Evolutionary conservation across 768 basidiomycete species (phyloP), one percentile per base, ranked within the genome.

Genomic region (Suillus placidus): DNA sequence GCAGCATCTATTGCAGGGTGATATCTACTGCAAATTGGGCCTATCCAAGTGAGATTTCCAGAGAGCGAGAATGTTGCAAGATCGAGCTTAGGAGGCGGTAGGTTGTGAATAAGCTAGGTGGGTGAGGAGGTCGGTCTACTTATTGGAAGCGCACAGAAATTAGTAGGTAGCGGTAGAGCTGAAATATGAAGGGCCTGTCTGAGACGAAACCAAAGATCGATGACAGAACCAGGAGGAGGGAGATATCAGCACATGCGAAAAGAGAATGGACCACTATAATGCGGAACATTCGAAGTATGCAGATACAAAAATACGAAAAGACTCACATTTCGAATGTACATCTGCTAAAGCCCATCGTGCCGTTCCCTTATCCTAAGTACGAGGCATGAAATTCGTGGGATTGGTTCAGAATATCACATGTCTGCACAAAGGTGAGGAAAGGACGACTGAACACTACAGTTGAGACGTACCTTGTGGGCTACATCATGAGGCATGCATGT

Each of bases 81-180:
- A 51, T 77, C 71, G 20, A 69, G 71, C 2, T 65, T 55, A 2
- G 69, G 65, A 60, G 80, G 66, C 12, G 73, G 66, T 6, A 78
- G 67, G 20, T 74, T 55, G 12, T 76, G 67, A n/a, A n/a, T n/a
- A n/a, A n/a, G n/a, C n/a, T n/a, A 79, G 69, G 30, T 79, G 73
- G 42, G 68, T 69, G 0, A 77, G 75, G 18, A 80, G 68, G 66
- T 80, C 79, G 14, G 80, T 78, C 78, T 26, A 26, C 26, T 26
- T 76, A 20, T 49, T 9, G 47, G 40, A 40, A 40, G 40, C 13
- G 6, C 13, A 4, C 13, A 0, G 12, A 14, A 40, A 40, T 40
- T 40, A 40, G 40, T 40, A 40, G 40, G 13, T 40, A 14, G 40
- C 13, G 12, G 10, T 38, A 38, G 40, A 14, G 13, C 12, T 40